phyloP scores from a whole-genome alignment of 768 basidiomycete species.

The Amylocystis lapponica region DNA sequence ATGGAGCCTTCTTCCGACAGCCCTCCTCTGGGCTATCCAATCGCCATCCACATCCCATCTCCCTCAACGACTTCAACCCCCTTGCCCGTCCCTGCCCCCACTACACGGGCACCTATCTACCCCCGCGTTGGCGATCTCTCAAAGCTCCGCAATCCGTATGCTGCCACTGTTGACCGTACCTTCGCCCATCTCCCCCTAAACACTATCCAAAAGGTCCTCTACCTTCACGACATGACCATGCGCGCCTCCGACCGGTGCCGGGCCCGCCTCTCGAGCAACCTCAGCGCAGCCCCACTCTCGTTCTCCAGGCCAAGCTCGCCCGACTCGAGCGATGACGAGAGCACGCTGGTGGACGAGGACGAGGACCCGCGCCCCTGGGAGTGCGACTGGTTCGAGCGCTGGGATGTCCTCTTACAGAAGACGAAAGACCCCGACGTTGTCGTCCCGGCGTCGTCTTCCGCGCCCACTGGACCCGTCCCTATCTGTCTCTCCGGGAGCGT shows the following conservation, averaged over 20 bases:
- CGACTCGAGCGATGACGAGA: not conserved
- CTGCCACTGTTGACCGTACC: constrained; percentile 50
- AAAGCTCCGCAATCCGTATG: constrained; percentile 53
- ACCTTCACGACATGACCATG: constrained; percentile 52
- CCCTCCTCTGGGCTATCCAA: too few relatives aligned
- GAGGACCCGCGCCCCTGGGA: constrained; percentile 2
- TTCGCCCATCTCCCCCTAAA: constrained; percentile 54
- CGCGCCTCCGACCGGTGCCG: constrained; percentile 27
- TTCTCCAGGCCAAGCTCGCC: not conserved
- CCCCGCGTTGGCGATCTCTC: constrained; percentile 63
- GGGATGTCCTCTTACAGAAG: constrained; percentile 5
- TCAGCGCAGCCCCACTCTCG: not conserved
- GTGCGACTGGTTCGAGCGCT: constrained; percentile 6
- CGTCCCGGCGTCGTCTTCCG: not conserved
- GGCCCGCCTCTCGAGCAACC: not conserved
- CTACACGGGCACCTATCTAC: constrained; percentile 34
- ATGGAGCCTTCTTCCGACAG: too few relatives aligned
- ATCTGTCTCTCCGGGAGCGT: not conserved
- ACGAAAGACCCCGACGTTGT: not conserved
- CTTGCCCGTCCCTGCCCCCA: too few relatives aligned
- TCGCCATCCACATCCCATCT: too few relatives aligned
- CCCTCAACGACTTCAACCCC: too few relatives aligned
- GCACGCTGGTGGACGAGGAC: not conserved
- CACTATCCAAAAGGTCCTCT: constrained; percentile 65
- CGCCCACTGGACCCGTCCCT: not conserved